Evolutionary conservation across 176 grass and related monocot species (phyloP).

Genomic region (Echinochloa phyllopogon): DNA sequence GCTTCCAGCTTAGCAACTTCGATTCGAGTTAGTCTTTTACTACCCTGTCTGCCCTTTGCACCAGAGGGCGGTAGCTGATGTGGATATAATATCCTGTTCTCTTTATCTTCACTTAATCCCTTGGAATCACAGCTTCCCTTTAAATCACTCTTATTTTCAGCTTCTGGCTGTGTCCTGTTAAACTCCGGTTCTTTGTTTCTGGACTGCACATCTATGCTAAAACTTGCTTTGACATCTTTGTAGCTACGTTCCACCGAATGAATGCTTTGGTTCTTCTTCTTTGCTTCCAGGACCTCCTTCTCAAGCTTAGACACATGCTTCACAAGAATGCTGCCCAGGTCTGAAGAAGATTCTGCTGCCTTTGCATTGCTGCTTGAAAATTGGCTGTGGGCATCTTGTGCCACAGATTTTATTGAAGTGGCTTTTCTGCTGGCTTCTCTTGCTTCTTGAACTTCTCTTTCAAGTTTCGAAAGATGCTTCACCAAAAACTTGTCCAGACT

Average conservation of each 20-base stretch:
- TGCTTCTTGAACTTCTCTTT: conserved; percentile 77
- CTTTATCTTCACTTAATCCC: conserved; percentile 47
- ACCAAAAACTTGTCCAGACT: conserved; percentile 93
- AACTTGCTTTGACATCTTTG: conserved; percentile 24
- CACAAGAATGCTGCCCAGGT: conserved; percentile 62
- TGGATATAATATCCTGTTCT: conserved; percentile 45
- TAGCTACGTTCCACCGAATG: conserved; percentile 24
- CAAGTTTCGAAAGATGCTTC: conserved; percentile 72
- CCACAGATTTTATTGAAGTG: conserved; percentile 21
- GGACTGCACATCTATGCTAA: conserved; percentile 13
- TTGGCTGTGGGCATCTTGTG: conserved; percentile 20
- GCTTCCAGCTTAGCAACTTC: conserved; percentile 66
- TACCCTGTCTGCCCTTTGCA: conserved; percentile 35
- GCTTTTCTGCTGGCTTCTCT: conserved; percentile 49
- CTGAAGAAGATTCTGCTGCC: conserved; percentile 27
- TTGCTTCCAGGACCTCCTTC: conserved; percentile 65
- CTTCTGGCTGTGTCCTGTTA: conserved; percentile 37
- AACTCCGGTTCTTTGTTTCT: conserved; percentile 31
- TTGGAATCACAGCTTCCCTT: conserved; percentile 24
- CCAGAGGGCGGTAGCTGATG: conserved; percentile 46
- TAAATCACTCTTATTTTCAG: conserved; percentile 20
- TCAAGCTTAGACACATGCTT: conserved; percentile 71
- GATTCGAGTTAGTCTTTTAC: conserved; percentile 56
- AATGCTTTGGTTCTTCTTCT: conserved; percentile 38
- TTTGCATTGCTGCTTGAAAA: conserved; percentile 9